Conservation (phyloP, 768 basidiomycete species). For the Mycena amicta region DNA sequence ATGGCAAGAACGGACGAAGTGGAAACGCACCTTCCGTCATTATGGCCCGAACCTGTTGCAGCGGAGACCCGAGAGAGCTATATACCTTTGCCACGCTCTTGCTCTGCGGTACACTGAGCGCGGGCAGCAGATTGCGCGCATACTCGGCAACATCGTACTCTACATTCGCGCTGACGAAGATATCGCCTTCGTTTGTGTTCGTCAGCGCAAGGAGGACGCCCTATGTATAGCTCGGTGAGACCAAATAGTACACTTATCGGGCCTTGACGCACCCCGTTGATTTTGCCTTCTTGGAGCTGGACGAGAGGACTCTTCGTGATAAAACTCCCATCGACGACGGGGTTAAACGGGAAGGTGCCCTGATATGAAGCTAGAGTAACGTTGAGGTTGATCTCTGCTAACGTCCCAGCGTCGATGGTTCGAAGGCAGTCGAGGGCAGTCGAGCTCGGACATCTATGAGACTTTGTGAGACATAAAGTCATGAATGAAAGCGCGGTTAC, state of each 20-base stretch:
- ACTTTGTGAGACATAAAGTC: too few species aligned
- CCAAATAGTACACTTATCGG: too few species aligned
- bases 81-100: slow-evolving; percentile 19
- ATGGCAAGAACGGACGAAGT: background rate
- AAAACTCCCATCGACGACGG: slow-evolving; percentile 37
- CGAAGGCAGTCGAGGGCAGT: slow-evolving; percentile 32
- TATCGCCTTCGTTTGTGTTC: slow-evolving; percentile 28
- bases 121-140: slow-evolving; percentile 25
- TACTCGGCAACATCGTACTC: slow-evolving; percentile 15
- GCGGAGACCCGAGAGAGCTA: slow-evolving; percentile 11
- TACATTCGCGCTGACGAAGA: slow-evolving; percentile 22
- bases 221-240: too few species aligned
- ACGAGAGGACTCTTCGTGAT: slow-evolving; percentile 34
- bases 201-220: slow-evolving; percentile 24
- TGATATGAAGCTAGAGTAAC: slow-evolving; percentile 24
- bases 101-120: slow-evolving; percentile 19
- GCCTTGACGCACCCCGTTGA: slow-evolving; percentile 33
- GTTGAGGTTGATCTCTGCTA: slow-evolving; percentile 25
- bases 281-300: slow-evolving; percentile 27
- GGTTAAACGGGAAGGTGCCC: slow-evolving; percentile 27
- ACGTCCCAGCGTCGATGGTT: slow-evolving; percentile 18
- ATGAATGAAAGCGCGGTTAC: background rate
- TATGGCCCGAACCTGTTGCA: background rate
- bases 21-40: background rate
- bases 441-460: background rate